Evolutionary conservation across 345 rosid genomes (phyloP).

Genomic region (Brassica cretica): DNA sequence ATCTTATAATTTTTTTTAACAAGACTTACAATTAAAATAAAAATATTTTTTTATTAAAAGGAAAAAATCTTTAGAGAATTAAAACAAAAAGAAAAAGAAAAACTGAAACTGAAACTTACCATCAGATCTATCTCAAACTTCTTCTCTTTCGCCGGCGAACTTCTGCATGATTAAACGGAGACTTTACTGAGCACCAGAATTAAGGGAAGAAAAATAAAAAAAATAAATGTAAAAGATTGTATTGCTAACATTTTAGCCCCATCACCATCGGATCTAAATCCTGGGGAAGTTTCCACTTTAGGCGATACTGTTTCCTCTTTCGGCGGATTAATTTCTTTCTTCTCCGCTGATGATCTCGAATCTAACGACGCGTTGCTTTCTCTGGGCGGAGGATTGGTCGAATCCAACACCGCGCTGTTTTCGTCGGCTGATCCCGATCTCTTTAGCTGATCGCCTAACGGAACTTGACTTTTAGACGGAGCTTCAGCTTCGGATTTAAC

Average conservation of each 20-base stretch:
- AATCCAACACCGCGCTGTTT: constrained; percentile 46
- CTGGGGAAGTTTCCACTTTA: constrained; percentile 54
- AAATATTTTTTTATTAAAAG: neutral
- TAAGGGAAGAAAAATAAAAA: neutral
- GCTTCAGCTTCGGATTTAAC: constrained; percentile 61
- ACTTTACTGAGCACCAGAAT: neutral
- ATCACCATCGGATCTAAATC: constrained; percentile 56
- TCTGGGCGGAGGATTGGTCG: constrained; percentile 27
- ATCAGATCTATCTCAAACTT: constrained; percentile 98
- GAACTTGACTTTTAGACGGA: constrained; percentile 48
- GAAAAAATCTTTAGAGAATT: neutral
- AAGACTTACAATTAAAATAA: neutral
- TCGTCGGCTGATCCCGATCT: constrained; percentile 49
- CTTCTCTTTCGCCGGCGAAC: constrained; percentile 51
- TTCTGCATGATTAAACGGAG: constrained; percentile 33
- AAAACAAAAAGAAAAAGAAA: neutral
- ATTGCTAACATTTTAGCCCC: constrained; percentile 60
- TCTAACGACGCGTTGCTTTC: constrained; percentile 36
- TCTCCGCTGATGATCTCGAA: constrained; percentile 49
- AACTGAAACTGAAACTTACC: constrained; percentile 52
- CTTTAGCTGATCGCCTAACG: constrained; percentile 47
- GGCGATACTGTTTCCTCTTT: constrained; percentile 63
- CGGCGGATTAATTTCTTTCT: constrained; percentile 44
- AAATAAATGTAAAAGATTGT: neutral
- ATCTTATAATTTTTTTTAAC: neutral